Conservation (phyloP, 2,329 filamentous ascomycete species). For the Ophiobolus disseminans region DNA sequence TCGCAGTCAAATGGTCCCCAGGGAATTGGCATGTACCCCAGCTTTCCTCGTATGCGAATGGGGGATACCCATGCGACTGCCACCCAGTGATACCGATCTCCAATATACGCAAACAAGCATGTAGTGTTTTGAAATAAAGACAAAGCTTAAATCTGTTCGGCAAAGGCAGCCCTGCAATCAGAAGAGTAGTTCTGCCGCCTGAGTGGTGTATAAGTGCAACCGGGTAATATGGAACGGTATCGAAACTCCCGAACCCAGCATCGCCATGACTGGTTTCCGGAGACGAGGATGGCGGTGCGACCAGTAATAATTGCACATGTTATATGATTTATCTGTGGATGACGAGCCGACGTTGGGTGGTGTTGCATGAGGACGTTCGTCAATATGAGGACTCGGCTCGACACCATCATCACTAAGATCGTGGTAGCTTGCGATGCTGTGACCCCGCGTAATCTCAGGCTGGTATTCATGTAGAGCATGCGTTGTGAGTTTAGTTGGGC, state of each 20-base stretch:
- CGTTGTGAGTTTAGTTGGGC: too few species aligned
- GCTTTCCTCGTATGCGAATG: conserved; percentile 2
- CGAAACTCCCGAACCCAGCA: conserved; percentile 17
- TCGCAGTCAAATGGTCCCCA: conserved; percentile 8
- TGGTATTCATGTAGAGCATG: too few species aligned
- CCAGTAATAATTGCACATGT: too few species aligned
- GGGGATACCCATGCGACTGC: conserved; percentile 3
- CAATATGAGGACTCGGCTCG: too few species aligned
- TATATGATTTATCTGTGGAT: too few species aligned
- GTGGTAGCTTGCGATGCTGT: too few species aligned
- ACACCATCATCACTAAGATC: too few species aligned
- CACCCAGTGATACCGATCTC: not conserved
- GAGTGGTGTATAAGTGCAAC: conserved; percentile 14
- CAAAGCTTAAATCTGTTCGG: not conserved
- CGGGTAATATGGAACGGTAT: conserved; percentile 23
- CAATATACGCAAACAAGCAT: not conserved
- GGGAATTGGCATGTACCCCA: conserved; percentile 15
- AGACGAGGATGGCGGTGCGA: too few species aligned
- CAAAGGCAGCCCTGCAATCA: conserved; percentile 14
- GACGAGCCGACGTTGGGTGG: too few species aligned
- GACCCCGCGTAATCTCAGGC: too few species aligned
- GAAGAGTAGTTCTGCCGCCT: conserved; percentile 10
- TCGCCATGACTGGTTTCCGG: conserved; percentile 14
- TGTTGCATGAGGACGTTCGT: too few species aligned
- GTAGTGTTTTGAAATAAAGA: conserved; percentile 18